Percentiles rank a stretch among this genome's conserved stretches.
phyloP scores from a whole-genome alignment of 2,329 filamentous ascomycete genomes.

The Beauveria varroae region DNA sequence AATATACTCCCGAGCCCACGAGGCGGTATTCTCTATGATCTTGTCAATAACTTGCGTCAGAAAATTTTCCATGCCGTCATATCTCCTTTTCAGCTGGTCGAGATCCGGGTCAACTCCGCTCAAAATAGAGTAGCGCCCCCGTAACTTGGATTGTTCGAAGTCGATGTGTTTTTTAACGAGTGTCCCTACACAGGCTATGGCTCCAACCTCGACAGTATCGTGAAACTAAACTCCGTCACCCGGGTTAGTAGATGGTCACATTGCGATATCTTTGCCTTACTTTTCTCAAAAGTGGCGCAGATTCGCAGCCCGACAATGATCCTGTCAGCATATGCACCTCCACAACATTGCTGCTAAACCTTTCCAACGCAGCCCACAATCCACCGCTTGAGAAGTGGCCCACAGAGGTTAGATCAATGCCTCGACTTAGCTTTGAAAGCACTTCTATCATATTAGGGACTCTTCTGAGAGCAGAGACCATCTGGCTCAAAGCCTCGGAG shows the following conservation, averaged over 20 bases:
- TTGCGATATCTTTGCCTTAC: constrained; percentile 6
- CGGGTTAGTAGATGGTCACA: background rate
- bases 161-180: constrained; percentile 70
- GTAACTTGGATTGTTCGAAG: constrained; percentile 66
- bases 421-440: constrained; percentile 67
- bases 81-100: constrained; percentile 69
- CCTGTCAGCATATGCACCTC: constrained; percentile 50
- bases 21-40: constrained; percentile 57
- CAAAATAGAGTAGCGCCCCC: constrained; percentile 65
- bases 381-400: constrained; percentile 51
- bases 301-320: background rate
- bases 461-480: constrained; percentile 56
- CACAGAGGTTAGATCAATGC: constrained; percentile 50
- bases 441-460: constrained; percentile 69
- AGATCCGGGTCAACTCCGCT: constrained; percentile 65
- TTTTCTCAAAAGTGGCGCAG: background rate
- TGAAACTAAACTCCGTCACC: background rate
- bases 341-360: constrained; percentile 58
- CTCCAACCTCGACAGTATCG: background rate
- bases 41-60: constrained; percentile 59
- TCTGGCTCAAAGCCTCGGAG: constrained; percentile 40
- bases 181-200: background rate
- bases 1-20: constrained; percentile 44
- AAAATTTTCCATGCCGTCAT: constrained; percentile 69
- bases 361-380: constrained; percentile 63